Conservation (phyloP, 257 asterid species). For the Solanum microdontum region DNA sequence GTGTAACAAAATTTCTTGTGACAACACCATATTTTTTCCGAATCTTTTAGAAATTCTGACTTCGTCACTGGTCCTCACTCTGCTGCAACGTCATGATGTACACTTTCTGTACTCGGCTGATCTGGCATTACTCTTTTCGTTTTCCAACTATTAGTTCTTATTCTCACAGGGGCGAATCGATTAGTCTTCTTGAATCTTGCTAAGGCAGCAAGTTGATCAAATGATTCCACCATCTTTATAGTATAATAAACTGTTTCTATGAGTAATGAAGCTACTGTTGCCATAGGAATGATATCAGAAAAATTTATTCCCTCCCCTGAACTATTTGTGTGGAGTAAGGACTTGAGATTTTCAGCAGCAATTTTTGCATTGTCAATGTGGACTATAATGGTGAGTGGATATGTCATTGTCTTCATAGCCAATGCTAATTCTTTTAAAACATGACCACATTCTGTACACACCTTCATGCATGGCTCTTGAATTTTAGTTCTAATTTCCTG, state of each 20-base stretch:
- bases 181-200: slow-evolving; percentile 29
- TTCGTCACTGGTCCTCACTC: not conserved
- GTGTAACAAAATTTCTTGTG: not conserved
- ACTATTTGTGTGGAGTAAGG: not conserved
- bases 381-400: slow-evolving; percentile 4
- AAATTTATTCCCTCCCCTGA: slow-evolving; percentile 24
- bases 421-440: slow-evolving; percentile 35
- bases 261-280: slow-evolving; percentile 38
- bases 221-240: slow-evolving; percentile 29
- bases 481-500: slow-evolving; percentile 10
- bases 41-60: not conserved
- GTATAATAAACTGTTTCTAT: slow-evolving; percentile 35
- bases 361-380: slow-evolving; percentile 27
- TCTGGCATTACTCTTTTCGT: not conserved
- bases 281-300: slow-evolving; percentile 18
- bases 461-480: slow-evolving; percentile 30
- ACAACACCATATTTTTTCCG: not conserved
- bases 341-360: slow-evolving; percentile 25
- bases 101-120: not conserved
- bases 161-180: not conserved
- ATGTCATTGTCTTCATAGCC: slow-evolving; percentile 40
- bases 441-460: slow-evolving; percentile 37
- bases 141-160: not conserved
- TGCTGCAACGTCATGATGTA: not conserved
- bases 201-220: slow-evolving; percentile 30